Evolutionary conservation across 2,329 filamentous ascomycete species (phyloP).

Genomic region (Claviceps maximensis): DNA sequence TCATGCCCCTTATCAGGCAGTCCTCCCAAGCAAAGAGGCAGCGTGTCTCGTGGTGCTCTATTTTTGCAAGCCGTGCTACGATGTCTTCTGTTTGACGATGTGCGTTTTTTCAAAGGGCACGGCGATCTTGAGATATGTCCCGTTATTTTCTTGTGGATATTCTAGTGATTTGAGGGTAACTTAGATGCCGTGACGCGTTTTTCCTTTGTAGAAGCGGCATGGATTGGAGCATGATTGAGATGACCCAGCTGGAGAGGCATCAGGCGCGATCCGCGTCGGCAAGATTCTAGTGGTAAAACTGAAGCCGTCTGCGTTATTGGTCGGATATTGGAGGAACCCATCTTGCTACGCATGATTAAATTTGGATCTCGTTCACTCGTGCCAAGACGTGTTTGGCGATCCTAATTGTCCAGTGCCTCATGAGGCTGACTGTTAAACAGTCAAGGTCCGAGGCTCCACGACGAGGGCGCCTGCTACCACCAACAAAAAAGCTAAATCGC

Average conservation of each 20-base stretch:
- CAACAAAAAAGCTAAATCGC: slow-evolving; percentile 1
- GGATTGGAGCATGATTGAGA: not conserved
- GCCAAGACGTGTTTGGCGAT: slow-evolving; percentile 3
- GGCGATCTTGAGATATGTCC: not conserved
- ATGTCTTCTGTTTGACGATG: not conserved
- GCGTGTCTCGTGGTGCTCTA: not conserved
- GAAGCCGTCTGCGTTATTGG: not conserved
- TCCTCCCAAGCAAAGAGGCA: not conserved
- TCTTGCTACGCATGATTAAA: slow-evolving; percentile 6
- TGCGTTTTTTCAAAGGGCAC: not conserved
- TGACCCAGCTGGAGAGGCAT: not conserved
- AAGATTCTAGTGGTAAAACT: not conserved
- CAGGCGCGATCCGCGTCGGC: not conserved
- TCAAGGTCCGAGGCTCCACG: not conserved
- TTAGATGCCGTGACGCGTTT: not conserved
- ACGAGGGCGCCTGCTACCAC: slow-evolving; percentile 1
- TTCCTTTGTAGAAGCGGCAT: not conserved
- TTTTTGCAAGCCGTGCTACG: too few species aligned
- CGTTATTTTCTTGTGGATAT: not conserved
- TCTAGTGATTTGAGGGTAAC: not conserved
- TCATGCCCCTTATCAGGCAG: not conserved
- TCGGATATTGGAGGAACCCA: not conserved
- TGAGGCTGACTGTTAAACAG: not conserved
- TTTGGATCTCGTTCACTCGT: slow-evolving; percentile 5
- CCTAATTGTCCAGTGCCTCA: slow-evolving; percentile 1